These are phyloP conservation scores for Starmerella ratchasimensis DNA, from an alignment of 805 yeast genomes.

Conservation along the genomic window DNA sequence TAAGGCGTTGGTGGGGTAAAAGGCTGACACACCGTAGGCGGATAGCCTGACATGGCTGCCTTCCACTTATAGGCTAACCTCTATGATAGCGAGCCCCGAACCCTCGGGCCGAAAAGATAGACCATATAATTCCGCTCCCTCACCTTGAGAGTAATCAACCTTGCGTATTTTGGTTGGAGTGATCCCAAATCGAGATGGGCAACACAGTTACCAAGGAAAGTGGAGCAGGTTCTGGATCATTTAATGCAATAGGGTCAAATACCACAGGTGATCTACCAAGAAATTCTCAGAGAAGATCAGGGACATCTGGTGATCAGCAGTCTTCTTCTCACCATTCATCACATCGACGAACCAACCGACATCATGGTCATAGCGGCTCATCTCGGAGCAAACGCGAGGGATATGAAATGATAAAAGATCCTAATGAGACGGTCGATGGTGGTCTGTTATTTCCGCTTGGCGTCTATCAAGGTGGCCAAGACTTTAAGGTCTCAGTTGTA, in stretches of 20 bases:
- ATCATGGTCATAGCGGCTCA: constrained; percentile 2
- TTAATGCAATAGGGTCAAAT: not conserved
- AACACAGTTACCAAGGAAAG: constrained; percentile 22
- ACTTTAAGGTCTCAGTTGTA: constrained; percentile 63
- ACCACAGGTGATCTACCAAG: not conserved
- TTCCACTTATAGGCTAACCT: too few relatives aligned
- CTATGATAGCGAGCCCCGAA: too few relatives aligned
- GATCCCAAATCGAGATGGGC: too few relatives aligned
- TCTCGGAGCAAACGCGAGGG: constrained; percentile 9
- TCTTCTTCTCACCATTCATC: not conserved
- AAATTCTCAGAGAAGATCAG: not conserved
- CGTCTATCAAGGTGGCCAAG: constrained; percentile 61
- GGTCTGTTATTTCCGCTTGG: constrained; percentile 90
- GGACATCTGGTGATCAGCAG: not conserved
- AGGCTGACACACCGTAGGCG: too few relatives aligned
- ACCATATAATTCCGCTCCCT: too few relatives aligned
- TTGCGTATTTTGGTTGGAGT: too few relatives aligned
- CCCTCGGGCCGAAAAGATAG: too few relatives aligned
- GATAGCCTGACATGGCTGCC: too few relatives aligned
- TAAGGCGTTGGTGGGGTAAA: too few relatives aligned
- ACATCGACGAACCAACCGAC: too few relatives aligned
- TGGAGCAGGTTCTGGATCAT: constrained; percentile 5
- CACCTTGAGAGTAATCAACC: too few relatives aligned
- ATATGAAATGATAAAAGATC: constrained; percentile 22
- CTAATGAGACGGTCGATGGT: constrained; percentile 70